Base-by-base conservation (phyloP, 495 filamentous ascomycete genomes). In the Penicillium taxi region DNA sequence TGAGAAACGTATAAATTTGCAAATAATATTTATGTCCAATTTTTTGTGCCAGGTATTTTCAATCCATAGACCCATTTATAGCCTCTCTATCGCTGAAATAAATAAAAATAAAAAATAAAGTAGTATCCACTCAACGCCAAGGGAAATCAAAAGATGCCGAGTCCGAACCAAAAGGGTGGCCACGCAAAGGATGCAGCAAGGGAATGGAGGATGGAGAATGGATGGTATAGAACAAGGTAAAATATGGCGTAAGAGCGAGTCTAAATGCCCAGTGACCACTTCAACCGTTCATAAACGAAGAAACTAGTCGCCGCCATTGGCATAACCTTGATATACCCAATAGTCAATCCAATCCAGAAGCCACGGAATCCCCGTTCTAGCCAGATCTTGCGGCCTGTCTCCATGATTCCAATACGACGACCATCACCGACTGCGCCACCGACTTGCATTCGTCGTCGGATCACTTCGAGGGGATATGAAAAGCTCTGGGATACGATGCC, bases 391-490 rank as follows among this genome's bases (percentile, higher is more conserved):
- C 56, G 63, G 15, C 75, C 80, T 2, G 87, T 94, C 63, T 98
- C 90, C 13, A 61, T 63, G 37, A 98, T 84, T 28, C 78, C 66
- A 8, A 94, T 61, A 17, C 85, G 68, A 33, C 73, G 83, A 2
- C 88, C 87, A 50, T 94, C 88, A 8, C 91, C 91, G 1, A 95
- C 86, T 2, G 87, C 90, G 4, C 91, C 91, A 22, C 86, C 83
- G 2, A 98, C 91, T 55, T 98, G 91, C 88, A 96, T 96, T 16
- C 90, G 72, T 43, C 91, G 72, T 43, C 91, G 69, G 35, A 96
- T 80, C 6, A 98, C 84, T 56, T 98, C 91, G 2, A 98, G 67
- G 3, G 91, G 91, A 56, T 98, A 98, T 29, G 86, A 85, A 1
- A 78, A 78, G 2, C 90, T 94, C 63, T 98, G 91, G 2, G 86